Conservation (phyloP, 2,329 filamentous ascomycete genomes). For the Colletotrichum nymphaeae region DNA sequence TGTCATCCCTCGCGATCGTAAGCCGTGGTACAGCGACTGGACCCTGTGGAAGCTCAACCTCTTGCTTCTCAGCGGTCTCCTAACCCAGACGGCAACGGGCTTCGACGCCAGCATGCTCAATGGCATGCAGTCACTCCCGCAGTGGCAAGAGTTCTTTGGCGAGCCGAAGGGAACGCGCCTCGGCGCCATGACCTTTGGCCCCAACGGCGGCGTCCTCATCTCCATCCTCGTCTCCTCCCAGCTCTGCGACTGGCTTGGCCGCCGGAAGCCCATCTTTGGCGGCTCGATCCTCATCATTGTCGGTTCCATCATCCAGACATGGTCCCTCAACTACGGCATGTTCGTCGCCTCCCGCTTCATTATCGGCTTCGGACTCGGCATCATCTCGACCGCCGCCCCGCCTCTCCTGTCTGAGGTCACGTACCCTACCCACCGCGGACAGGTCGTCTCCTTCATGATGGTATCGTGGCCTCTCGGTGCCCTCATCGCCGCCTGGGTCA, state of each 20-base stretch:
- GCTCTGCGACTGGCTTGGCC: constrained; percentile 44
- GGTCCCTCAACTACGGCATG: constrained; percentile 38
- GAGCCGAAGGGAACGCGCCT: neutral
- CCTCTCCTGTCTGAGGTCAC: constrained; percentile 47
- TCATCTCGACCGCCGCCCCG: constrained; percentile 45
- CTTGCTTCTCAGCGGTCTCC: constrained; percentile 44
- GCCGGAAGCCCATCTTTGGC: constrained; percentile 41
- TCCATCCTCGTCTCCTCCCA: constrained; percentile 47
- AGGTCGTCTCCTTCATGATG: neutral
- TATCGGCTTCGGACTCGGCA: constrained; percentile 45
- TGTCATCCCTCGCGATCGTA: neutral
- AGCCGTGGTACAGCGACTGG: constrained; percentile 37
- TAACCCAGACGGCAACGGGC: constrained; percentile 44
- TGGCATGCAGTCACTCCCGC: constrained; percentile 45
- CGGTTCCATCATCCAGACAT: constrained; percentile 43
- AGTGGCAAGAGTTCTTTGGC: constrained; percentile 40
- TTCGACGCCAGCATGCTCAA: constrained; percentile 49
- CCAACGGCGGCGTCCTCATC: constrained; percentile 38
- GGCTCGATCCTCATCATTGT: constrained; percentile 44
- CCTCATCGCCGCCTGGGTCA: constrained; percentile 64
- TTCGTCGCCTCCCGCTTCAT: constrained; percentile 47
- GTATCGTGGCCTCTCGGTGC: constrained; percentile 34
- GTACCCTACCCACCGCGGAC: constrained; percentile 46
- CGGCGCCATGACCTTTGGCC: neutral
- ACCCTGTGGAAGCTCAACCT: constrained; percentile 45